Evolutionary conservation across 805 yeast species (phyloP), one percentile per base, ranked within the genome.

Genomic region (Zygoascus tannicola): DNA sequence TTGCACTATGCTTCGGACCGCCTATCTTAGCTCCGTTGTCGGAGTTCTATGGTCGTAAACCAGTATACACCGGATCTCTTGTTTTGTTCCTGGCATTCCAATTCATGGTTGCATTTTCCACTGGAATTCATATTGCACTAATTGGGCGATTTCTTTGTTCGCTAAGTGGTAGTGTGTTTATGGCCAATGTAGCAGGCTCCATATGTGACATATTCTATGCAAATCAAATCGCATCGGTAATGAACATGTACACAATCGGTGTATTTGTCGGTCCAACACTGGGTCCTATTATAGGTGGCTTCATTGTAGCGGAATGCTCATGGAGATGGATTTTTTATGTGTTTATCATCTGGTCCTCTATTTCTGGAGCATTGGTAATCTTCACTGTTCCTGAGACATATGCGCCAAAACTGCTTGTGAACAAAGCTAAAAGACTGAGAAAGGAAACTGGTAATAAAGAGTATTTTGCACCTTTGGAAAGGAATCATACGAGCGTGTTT

Each of bases 131-230:
- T 5, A 41, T 52, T 3, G 45, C 54, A 32, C 64, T 85, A 39
- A 79, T 86, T 4, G 67, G 84, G 37, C 66, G 95, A 53, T 82
- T 83, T 56, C 75, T 86, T 54, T 68, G 81, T 18, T 94, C 94
- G 1, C 69, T 80, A 22, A 71, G 80, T 40, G 85, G 92, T 1
- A 79, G 88, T 1, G 94, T 90, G 2, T 86, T 88, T 1, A 69
- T 86, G 64, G 80, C 94, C 7, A 76, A 84, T 51, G 90, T 86
- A 8, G 86, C 88, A 43, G 96, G 95, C 50, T 78, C 94, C 4
- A 76, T 86, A 49, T 67, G 80, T 44, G 95, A 86, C 63, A 63
- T 85, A 38, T 86, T 88, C 79, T 73, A 70, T 18, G 75, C 79
- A 28, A 72, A 74, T 35, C 76, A 78, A 57, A 63, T 78, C 56